Conservation (phyloP, 768 basidiomycete species). For the Pisolithus tinctorius region DNA sequence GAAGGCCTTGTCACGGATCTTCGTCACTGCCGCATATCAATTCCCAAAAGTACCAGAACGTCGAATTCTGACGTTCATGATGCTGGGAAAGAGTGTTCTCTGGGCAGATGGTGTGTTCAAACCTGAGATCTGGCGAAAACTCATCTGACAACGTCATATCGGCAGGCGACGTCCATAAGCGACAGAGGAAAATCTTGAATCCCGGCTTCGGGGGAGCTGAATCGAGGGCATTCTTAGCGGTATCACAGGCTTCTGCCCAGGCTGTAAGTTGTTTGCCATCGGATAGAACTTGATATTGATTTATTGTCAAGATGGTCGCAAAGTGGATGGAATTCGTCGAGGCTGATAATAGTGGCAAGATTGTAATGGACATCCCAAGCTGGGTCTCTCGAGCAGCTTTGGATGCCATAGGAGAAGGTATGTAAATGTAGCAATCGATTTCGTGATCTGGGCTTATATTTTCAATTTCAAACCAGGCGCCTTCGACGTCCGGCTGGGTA, state of each 20-base stretch:
- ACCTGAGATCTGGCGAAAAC: slow-evolving; percentile 5
- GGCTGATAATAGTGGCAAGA: slow-evolving; percentile 3
- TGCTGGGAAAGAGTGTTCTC: slow-evolving; percentile 29
- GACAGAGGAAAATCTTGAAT: slow-evolving; percentile 24
- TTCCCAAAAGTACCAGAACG: slow-evolving; percentile 32
- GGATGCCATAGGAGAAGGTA: slow-evolving; percentile 47
- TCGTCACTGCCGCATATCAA: slow-evolving; percentile 36
- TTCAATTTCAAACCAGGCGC: slow-evolving; percentile 25
- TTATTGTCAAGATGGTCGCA: slow-evolving; percentile 12
- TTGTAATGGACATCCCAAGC: slow-evolving; percentile 15
- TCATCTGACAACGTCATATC: background rate
- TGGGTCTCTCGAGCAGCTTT: slow-evolving; percentile 39
- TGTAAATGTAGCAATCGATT: background rate
- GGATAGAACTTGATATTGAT: background rate
- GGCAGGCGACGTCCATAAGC: slow-evolving; percentile 39
- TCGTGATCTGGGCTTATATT: background rate
- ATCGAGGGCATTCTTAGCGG: slow-evolving; percentile 41
- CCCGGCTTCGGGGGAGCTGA: slow-evolving; percentile 51
- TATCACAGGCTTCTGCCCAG: slow-evolving; percentile 36
- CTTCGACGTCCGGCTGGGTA: slow-evolving; percentile 30
- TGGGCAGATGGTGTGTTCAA: slow-evolving; percentile 35
- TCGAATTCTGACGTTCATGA: slow-evolving; percentile 8
- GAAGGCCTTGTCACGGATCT: slow-evolving; percentile 36
- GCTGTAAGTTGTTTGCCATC: slow-evolving; percentile 9
- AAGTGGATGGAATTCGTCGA: slow-evolving; percentile 20